Conservation (phyloP, 352 stramenopile species). For the Globisporangium cystogenes region DNA sequence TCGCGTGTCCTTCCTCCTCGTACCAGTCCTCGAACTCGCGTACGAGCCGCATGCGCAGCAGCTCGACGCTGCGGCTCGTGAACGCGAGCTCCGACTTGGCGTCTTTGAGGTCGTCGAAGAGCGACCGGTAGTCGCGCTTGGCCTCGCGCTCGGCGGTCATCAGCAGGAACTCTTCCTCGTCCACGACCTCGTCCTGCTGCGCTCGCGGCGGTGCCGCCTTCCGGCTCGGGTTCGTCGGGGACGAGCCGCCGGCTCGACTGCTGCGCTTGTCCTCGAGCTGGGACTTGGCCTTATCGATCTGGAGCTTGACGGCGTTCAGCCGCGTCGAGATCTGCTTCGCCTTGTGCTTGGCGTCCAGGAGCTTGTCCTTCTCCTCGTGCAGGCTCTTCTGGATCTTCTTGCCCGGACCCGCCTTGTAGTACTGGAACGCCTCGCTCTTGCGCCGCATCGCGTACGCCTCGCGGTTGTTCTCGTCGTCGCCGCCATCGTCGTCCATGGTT, state of each 20-base stretch:
- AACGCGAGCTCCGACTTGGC: constrained; percentile 65
- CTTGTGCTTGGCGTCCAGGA: constrained; percentile 66
- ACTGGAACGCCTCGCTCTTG: constrained; percentile 72
- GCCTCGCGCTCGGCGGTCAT: constrained; percentile 81
- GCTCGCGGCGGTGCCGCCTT: not conserved
- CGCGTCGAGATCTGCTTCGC: constrained; percentile 63
- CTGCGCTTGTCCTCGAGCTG: constrained; percentile 67
- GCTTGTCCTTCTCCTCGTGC: constrained; percentile 68
- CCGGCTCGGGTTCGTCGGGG: constrained; percentile 2
- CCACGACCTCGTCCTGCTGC: constrained; percentile 75
- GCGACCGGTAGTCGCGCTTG: constrained; percentile 78
- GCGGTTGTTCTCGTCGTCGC: constrained; percentile 1
- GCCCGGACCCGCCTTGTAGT: constrained; percentile 50
- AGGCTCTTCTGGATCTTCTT: constrained; percentile 56
- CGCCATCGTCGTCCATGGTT: constrained; percentile 18
- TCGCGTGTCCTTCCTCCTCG: constrained; percentile 39
- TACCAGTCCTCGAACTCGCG: constrained; percentile 85
- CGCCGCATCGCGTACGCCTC: constrained; percentile 17
- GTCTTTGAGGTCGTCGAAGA: constrained; percentile 86
- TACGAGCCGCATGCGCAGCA: constrained; percentile 69
- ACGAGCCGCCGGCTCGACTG: constrained; percentile 3
- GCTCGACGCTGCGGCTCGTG: constrained; percentile 57
- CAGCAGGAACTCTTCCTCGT: constrained; percentile 91
- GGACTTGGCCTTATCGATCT: constrained; percentile 61
- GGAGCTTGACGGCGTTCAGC: constrained; percentile 74